These are phyloP conservation scores for Raffaelea deltoideospora DNA, from an alignment of 2,329 filamentous ascomycete genomes.

Conservation along the genomic window DNA sequence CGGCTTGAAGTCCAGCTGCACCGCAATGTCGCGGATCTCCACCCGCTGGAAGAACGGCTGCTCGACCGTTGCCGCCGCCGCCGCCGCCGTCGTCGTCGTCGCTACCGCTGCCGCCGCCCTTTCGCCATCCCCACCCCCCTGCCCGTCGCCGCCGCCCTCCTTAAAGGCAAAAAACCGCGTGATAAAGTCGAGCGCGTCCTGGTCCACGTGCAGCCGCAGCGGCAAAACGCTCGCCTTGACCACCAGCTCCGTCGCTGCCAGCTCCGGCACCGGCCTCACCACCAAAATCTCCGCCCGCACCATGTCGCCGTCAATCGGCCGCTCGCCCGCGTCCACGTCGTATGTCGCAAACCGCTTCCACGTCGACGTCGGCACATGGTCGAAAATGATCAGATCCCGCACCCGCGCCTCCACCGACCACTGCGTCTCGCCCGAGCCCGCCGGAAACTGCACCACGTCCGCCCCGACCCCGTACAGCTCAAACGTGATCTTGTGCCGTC, in stretches of 20 bases:
- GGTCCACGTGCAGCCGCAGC: slow-evolving; percentile 83
- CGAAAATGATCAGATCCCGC: slow-evolving; percentile 74
- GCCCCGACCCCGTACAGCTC: slow-evolving; percentile 74
- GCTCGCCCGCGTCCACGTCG: slow-evolving; percentile 70
- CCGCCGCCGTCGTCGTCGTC: slow-evolving; percentile 19
- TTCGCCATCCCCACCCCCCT: too few species aligned
- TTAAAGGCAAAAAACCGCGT: slow-evolving; percentile 98
- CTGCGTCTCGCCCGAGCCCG: slow-evolving; percentile 63
- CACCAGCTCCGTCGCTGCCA: slow-evolving; percentile 82
- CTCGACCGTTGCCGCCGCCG: slow-evolving; percentile 48
- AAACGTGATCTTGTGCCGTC: slow-evolving; percentile 87
- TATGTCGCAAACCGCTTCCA: slow-evolving; percentile 98
- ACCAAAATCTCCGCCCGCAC: slow-evolving; percentile 77
- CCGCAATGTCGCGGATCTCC: slow-evolving; percentile 68
- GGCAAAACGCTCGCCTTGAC: slow-evolving; percentile 67
- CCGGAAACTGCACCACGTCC: slow-evolving; percentile 69
- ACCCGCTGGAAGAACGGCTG: slow-evolving; percentile 78
- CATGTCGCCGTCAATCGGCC: slow-evolving; percentile 80
- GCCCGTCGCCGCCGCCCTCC: slow-evolving; percentile 45
- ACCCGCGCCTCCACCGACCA: slow-evolving; percentile 78
- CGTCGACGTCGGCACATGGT: slow-evolving; percentile 86
- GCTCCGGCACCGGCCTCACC: slow-evolving; percentile 68
- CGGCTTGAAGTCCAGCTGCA: slow-evolving; percentile 90
- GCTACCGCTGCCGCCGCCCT: background rate
- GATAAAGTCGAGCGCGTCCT: slow-evolving; percentile 94